Evolutionary conservation across 2,329 filamentous ascomycete genomes (phyloP), one percentile per base, ranked within the genome.

Genomic region (Claviceps cyperi): DNA sequence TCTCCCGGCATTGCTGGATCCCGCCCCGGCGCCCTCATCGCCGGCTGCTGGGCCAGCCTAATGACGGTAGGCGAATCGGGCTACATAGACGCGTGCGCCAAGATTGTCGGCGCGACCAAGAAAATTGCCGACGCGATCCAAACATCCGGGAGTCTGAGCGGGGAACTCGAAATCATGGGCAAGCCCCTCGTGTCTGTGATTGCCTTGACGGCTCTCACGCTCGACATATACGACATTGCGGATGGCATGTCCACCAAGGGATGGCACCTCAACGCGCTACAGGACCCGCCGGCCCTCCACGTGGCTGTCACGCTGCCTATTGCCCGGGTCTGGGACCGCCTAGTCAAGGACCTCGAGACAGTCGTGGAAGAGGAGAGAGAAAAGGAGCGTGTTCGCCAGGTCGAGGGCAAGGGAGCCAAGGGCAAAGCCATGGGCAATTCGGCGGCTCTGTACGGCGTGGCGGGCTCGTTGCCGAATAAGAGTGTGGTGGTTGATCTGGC

Each of bases 211-310:
- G 82, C 85, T n/a, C 76, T 79, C 58, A 83, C 79, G n/a, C 77
- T 98, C 41, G 82, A 96, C 67, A 84, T 94, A 55, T 98, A 98
- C 69, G 90, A 95, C 62, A 80, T 98, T 56, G 88, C 91, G 7
- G 92, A 98, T 66, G 86, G 73, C 57, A 91, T 98, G 84, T 79
- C 77, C 13, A 71, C 70, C 0, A 84, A 83, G 61, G 91, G 92
- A 3, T 98, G 92, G 92, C 92, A 98, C 69, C 74, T 98, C 52
- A 98, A 97, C 62, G 87, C 90, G 2, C 75, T 98, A 55, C 92
- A 98, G 69, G 83, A 80, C 59, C 92, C 92, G 2, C 83, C 92
- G 0, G 92, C 89, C 19, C 88, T 98, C 50, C 92, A 98, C 65
- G 80, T 97, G 39, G 92, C 92, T 13, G 89, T 97, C 39, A 98